Evolutionary conservation across 2,329 filamentous ascomycete genomes (phyloP), one percentile per base, ranked within the genome.

Genomic region (Aureobasidium sp.): DNA sequence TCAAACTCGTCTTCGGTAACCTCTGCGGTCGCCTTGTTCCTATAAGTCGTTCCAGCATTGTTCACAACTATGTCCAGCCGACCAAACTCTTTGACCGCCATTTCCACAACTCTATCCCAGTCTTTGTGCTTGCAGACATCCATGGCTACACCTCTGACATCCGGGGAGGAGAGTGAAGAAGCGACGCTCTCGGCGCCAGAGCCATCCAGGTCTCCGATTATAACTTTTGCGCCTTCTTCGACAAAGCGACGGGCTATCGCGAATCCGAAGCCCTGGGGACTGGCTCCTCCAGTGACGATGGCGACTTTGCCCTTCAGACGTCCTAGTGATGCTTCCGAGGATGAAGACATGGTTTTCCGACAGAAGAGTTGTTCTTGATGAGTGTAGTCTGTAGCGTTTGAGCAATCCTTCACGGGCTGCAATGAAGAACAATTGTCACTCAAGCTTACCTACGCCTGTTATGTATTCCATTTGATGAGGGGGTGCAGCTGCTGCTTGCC

Each of bases 1-100:
- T 88, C 84, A 62, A 86, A 89, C 50, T 89, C 86, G 4, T 77
- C 76, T 57, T 87, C 84, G 0, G 83, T 85, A 2, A 88, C 86
- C 0, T 84, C 77, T 29, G 79, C 72, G 0, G 85, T 87, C 0
- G 84, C 78, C 75, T 85, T 85, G 67, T 85, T 86, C 13, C 68
- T 64, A 68, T 86, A 86, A 1, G 79, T 78, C 1, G 77, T 77
- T 0, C 84, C 83, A 0, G 82, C 82, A 66, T 85, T 84, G 70
- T 86, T 86, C 57, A 86, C 74, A 15, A 85, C 75, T 19, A 82
- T 75, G 64, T 86, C 83, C 37, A 86, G 70, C 31, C 75, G 73
- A 0, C 81, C 81, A 61, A 75, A 83, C 27, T 72, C 72, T 5
- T 74, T 72, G 3, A 81, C 64, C 0, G 77, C 74, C 25, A 74